Percentiles rank a stretch among this genome's conserved stretches.
These are phyloP conservation scores for Pneumocystis wakefieldiae DNA, from an alignment of 1,139 yeast species.

Conservation along the genomic window DNA sequence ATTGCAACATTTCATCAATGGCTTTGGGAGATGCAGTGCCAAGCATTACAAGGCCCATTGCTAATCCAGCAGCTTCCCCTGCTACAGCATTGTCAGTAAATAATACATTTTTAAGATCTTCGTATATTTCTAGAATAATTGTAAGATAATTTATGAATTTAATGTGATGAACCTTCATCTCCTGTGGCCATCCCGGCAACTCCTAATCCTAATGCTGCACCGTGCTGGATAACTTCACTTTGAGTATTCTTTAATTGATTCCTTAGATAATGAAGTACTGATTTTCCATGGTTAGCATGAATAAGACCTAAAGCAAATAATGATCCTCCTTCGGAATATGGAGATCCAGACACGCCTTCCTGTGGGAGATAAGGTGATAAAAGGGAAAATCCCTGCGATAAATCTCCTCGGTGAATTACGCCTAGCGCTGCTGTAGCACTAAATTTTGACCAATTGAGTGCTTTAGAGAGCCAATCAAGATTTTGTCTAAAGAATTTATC, in stretches of 20 bases:
- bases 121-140: conserved; percentile 37
- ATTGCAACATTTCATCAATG: conserved; percentile 68
- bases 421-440: conserved; percentile 97
- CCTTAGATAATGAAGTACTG: conserved; percentile 67
- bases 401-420: conserved; percentile 88
- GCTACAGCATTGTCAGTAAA: conserved; percentile 87
- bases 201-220: conserved; percentile 92
- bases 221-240: conserved; percentile 73
- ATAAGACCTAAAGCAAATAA: conserved; percentile 84
- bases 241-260: conserved; percentile 29
- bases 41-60: conserved; percentile 91
- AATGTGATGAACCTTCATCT: conserved; percentile 28
- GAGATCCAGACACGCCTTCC: conserved; percentile 29
- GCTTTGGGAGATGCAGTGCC: conserved; percentile 75
- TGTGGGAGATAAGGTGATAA: conserved; percentile 78
- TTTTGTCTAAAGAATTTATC: conserved; percentile 84
- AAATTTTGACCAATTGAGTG: conserved; percentile 95
- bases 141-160: neutral
- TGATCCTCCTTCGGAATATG: conserved; percentile 92
- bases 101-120: conserved; percentile 67
- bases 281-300: conserved; percentile 92
- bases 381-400: conserved; percentile 76
- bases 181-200: conserved; percentile 94
- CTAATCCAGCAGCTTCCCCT: conserved; percentile 92
- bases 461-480: conserved; percentile 91